Evolutionary conservation across 495 filamentous ascomycete species (phyloP).

Genomic region (Jackrogersella multiformis): DNA sequence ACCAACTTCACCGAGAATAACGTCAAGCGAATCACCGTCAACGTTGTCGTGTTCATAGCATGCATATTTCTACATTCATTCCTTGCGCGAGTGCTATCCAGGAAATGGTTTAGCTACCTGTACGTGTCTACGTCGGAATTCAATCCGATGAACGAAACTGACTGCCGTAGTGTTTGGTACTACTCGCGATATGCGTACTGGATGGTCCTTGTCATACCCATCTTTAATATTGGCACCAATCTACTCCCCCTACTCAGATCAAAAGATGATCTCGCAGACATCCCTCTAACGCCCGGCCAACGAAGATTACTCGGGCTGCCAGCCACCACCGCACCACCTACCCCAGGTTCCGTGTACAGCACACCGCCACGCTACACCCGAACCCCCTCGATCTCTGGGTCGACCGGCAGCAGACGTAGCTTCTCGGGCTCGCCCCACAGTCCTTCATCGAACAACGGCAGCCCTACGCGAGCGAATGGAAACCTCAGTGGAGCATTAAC

Average conservation of each 20-base stretch:
- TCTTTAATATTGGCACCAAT: conserved; percentile 72
- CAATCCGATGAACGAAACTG: neutral
- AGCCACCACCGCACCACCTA: conserved; percentile 70
- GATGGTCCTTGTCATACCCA: conserved; percentile 53
- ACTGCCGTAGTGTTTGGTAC: conserved; percentile 27
- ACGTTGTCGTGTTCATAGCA: conserved; percentile 62
- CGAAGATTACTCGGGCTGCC: conserved; percentile 84
- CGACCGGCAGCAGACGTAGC: conserved; percentile 59
- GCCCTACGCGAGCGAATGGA: conserved; percentile 34
- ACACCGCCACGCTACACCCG: conserved; percentile 90
- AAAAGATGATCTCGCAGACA: conserved; percentile 83
- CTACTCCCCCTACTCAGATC: conserved; percentile 72
- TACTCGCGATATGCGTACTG: conserved; percentile 37
- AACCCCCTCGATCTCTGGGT: conserved; percentile 67
- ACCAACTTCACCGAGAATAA: conserved; percentile 77
- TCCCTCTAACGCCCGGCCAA: conserved; percentile 90
- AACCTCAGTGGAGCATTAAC: conserved; percentile 44
- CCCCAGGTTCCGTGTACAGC: conserved; percentile 71
- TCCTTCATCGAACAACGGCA: conserved; percentile 43
- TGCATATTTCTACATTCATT: conserved; percentile 49
- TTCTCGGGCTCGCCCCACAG: conserved; percentile 65
- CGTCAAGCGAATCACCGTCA: conserved; percentile 70
- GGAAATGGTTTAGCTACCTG: conserved; percentile 35
- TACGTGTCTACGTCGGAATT: conserved; percentile 23
- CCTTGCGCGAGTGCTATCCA: conserved; percentile 42